Percentiles rank a stretch among this genome's conserved stretches.
Evolutionary conservation across 257 asterid species (phyloP).

Genomic region (Plantago ovata): DNA sequence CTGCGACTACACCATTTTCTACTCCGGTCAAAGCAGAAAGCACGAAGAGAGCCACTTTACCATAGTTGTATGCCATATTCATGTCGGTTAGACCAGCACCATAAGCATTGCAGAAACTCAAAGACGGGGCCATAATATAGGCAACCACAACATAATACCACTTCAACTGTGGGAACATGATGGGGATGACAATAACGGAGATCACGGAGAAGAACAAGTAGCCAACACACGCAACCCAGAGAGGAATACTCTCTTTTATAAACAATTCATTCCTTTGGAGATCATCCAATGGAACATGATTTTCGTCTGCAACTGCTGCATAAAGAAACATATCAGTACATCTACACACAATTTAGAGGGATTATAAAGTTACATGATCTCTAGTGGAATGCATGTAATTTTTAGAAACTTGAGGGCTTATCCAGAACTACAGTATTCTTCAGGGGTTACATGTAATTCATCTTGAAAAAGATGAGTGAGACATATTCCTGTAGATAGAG

Average conservation of each 20-base stretch:
- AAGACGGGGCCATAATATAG: conserved; percentile 55
- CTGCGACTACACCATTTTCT: conserved; percentile 69
- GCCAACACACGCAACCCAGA: conserved; percentile 58
- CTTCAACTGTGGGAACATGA: conserved; percentile 66
- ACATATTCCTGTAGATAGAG: background rate
- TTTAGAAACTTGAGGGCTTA: background rate
- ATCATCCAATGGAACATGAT: conserved; percentile 28
- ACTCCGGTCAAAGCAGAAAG: conserved; percentile 47
- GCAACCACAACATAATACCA: conserved; percentile 60
- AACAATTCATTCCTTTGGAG: conserved; percentile 44
- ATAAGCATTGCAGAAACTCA: conserved; percentile 77
- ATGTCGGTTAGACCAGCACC: conserved; percentile 71
- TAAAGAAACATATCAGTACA: conserved; percentile 12
- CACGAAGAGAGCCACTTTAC: conserved; percentile 69
- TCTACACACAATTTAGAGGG: background rate
- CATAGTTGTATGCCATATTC: conserved; percentile 76
- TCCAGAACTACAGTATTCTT: background rate
- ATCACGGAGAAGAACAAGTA: conserved; percentile 47
- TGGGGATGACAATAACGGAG: conserved; percentile 52
- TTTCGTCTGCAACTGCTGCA: conserved; percentile 32
- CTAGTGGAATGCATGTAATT: too few relatives aligned
- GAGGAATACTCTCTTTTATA: conserved; percentile 58
- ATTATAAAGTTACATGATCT: too few relatives aligned
- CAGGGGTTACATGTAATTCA: background rate
- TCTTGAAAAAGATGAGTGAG: background rate